Base-by-base conservation (phyloP, 2,329 filamentous ascomycete species). In the Nectriaceae sp. region DNA sequence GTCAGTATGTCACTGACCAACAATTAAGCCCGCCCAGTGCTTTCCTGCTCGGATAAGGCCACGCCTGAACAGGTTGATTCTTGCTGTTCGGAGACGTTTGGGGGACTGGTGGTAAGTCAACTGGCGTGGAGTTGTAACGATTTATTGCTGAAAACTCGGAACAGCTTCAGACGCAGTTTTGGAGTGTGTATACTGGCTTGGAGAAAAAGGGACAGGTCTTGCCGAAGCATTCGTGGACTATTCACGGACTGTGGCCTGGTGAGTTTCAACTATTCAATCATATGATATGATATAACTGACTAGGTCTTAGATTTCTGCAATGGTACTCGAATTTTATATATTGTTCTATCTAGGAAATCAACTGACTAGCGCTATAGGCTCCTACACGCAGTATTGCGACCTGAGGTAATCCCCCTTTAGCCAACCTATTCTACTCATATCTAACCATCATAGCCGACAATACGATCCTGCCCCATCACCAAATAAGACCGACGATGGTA, bases 351-450 rank as follows among this genome's bases (percentile, higher is more conserved):
- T 8, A 15, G 8, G 15, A 8, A 31, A 31, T 15, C 15, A 31
- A 31, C 15, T 31, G 13, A 16, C 19, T 16, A 70, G n/a, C n/a
- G n/a, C n/a, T n/a, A 6, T 29, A 68, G 80, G 82, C 40, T 77
- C 75, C 1, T 87, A 82, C 62, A 85, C 82, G 0, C 83, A 87
- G 53, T 88, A 86, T 66, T 88, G 84, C 67, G 84, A 88, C 60
- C 63, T 85, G 42, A 71, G 58, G 65, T 70, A 48, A 50, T 31
- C 26, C 15, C 26, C 26, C 26, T 31, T 31, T 60, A 21, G 10
- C 16, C 35, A 16, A n/a, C 15, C 29, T 8, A 22, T 8, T 38
- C 35, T 16, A 15, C 19, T 38, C 16, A 40, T 24, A 3, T 37
- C 31, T 38, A 31, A 41, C 20, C 13, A 4, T 13, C 24, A 29